Conservation (phyloP, 331 rosid genomes). For the Saraca asoca region DNA sequence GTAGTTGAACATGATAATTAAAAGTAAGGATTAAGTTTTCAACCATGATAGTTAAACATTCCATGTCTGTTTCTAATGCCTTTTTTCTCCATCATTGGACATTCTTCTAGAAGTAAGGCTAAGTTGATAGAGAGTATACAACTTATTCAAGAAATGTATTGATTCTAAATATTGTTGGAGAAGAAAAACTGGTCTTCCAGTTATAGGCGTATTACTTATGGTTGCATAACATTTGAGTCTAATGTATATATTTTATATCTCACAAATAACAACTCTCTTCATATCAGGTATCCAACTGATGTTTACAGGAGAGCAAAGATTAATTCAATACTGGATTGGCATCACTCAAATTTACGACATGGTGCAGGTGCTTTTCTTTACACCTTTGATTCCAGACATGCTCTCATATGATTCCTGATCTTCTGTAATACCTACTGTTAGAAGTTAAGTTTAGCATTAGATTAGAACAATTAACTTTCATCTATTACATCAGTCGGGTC, state of each 20-base stretch:
- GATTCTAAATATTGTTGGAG: neutral
- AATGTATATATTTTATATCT: neutral
- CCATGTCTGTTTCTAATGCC: slow-evolving; percentile 9
- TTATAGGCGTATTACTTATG: neutral
- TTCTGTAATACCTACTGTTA: slow-evolving; percentile 18
- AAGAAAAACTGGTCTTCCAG: neutral
- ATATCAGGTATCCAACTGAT: slow-evolving; percentile 79
- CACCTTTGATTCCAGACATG: slow-evolving; percentile 10
- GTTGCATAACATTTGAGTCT: neutral
- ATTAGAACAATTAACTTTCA: neutral
- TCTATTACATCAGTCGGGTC: neutral
- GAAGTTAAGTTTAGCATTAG: neutral
- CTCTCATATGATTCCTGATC: neutral
- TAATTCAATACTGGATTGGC: slow-evolving; percentile 85
- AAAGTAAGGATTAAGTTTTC: neutral
- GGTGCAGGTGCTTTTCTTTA: slow-evolving; percentile 61
- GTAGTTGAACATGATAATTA: neutral
- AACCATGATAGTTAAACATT: neutral
- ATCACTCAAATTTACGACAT: slow-evolving; percentile 74
- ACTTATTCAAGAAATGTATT: neutral
- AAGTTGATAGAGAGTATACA: neutral
- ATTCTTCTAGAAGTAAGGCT: slow-evolving; percentile 1
- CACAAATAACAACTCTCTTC: slow-evolving; percentile 15
- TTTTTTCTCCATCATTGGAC: slow-evolving; percentile 1
- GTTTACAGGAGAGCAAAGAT: slow-evolving; percentile 69